These are phyloP conservation scores for Filobasidium floriforme DNA, from an alignment of 768 basidiomycete species.

Conservation along the genomic window DNA sequence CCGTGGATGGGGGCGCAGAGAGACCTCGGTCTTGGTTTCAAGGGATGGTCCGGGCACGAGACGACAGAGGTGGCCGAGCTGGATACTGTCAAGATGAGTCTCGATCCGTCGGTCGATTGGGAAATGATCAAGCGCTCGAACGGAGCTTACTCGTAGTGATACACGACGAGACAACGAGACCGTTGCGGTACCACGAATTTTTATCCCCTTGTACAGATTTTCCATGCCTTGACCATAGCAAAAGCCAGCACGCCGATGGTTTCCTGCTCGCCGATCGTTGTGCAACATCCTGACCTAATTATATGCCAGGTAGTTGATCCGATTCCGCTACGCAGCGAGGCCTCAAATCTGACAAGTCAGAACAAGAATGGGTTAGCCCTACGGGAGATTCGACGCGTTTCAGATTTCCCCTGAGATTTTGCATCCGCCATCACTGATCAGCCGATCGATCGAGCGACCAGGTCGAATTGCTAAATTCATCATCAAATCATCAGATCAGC, in stretches of 20 bases:
- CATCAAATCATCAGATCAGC: too few species aligned
- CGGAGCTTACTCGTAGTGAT: background rate
- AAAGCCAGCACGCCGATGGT: too few species aligned
- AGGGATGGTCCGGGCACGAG: background rate
- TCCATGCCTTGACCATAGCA: too few species aligned
- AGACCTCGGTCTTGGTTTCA: constrained; percentile 3
- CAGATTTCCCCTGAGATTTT: background rate
- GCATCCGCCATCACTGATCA: background rate
- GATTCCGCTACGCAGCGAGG: too few species aligned
- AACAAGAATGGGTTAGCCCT: background rate
- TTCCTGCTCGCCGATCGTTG: too few species aligned
- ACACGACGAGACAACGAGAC: too few species aligned
- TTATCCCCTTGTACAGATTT: too few species aligned
- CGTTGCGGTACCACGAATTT: too few species aligned
- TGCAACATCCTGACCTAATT: too few species aligned
- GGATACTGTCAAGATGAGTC: background rate
- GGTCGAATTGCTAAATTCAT: background rate
- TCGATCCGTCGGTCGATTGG: constrained; percentile 1
- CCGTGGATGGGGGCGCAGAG: background rate
- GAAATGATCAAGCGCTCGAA: constrained; percentile 1
- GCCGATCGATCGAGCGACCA: background rate
- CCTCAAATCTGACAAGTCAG: too few species aligned
- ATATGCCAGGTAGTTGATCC: too few species aligned
- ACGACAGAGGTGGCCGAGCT: constrained; percentile 5
- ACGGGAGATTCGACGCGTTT: background rate